These are phyloP conservation scores for Gamarada debralockiae DNA, from an alignment of 495 filamentous ascomycete genomes.

Conservation along the genomic window DNA sequence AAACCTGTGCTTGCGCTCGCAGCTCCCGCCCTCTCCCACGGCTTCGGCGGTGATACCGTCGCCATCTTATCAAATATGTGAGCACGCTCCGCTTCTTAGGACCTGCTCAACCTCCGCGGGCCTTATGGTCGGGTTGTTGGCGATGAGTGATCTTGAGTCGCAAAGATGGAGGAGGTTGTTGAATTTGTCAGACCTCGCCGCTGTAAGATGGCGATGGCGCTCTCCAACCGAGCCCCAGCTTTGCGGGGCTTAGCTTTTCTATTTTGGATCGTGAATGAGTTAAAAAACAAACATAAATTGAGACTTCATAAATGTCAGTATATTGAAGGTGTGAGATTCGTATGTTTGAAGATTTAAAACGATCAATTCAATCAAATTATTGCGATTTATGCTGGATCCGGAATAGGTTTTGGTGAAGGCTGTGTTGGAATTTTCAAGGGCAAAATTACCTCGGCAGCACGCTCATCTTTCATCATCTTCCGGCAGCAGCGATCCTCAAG, in stretches of 20 bases:
- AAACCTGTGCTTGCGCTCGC: constrained; percentile 48
- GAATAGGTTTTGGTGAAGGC: too few species aligned
- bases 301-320: too few species aligned
- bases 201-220: background rate
- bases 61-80: constrained; percentile 13
- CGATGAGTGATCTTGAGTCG: background rate
- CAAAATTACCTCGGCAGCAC: too few species aligned
- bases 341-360: too few species aligned
- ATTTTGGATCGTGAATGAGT: too few species aligned
- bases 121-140: constrained; percentile 1
- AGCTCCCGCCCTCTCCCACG: constrained; percentile 83
- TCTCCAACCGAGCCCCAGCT: background rate
- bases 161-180: background rate
- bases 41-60: constrained; percentile 77
- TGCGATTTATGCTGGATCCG: too few species aligned
- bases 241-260: background rate
- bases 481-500: too few species aligned
- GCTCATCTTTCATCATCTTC: too few species aligned
- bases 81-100: background rate
- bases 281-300: too few species aligned
- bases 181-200: background rate
- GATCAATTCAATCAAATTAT: too few species aligned
- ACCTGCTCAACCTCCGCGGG: background rate
- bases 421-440: too few species aligned
- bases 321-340: too few species aligned